Conservation (phyloP, 106 monocot species). For the Amphibolis antarctica region DNA sequence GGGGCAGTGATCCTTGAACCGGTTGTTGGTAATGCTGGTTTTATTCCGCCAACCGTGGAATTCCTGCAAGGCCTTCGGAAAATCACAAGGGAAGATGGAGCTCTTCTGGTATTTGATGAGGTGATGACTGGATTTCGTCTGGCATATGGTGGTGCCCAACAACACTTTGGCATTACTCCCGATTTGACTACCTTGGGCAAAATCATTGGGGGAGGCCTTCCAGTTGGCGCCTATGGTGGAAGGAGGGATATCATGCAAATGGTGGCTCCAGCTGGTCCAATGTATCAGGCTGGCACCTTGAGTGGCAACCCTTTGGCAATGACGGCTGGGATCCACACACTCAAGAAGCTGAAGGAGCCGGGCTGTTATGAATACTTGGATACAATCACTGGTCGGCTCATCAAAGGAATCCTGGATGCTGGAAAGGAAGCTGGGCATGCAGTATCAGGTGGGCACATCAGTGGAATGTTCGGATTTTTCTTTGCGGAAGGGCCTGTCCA, state of each 20-base stretch:
- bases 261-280: constrained; percentile 85
- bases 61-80: constrained; percentile 51
- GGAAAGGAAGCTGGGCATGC: constrained; percentile 46
- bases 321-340: constrained; percentile 74
- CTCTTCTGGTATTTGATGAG: constrained; percentile 88
- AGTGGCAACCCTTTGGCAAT: constrained; percentile 72
- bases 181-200: constrained; percentile 85
- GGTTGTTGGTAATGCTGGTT: constrained; percentile 88
- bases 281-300: constrained; percentile 79
- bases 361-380: constrained; percentile 57
- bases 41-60: constrained; percentile 51
- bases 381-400: constrained; percentile 44
- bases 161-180: constrained; percentile 63
- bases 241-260: constrained; percentile 87
- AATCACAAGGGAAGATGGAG: constrained; percentile 45
- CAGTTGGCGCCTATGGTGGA: constrained; percentile 91
- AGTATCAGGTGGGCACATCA: constrained; percentile 47
- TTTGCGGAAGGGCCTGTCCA: constrained; percentile 45
- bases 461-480: constrained; percentile 75
- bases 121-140: constrained; percentile 95
- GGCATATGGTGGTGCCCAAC: constrained; percentile 87
- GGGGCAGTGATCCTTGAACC: constrained; percentile 89
- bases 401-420: constrained; percentile 42
- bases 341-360: constrained; percentile 39
- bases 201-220: constrained; percentile 82